Conservation (phyloP, 129 eudicot genomes). For the Flaveria ramosissima region DNA sequence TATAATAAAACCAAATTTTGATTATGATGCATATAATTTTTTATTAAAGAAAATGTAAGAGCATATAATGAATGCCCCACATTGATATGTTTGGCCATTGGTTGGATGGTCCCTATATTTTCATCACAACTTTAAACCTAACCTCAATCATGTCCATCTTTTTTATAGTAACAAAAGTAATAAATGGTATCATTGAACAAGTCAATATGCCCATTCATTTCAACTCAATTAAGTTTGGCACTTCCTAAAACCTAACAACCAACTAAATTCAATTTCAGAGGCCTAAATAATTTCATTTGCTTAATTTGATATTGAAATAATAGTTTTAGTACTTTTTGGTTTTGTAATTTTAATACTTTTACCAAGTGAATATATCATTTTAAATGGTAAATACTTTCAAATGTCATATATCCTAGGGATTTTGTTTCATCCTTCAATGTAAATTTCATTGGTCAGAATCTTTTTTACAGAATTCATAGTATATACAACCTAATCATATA, state of each 20-base stretch:
- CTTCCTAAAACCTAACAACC: conserved; percentile 32
- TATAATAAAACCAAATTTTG: neutral
- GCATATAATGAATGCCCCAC: conserved; percentile 23
- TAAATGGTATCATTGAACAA: conserved; percentile 18
- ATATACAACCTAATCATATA: too few species aligned
- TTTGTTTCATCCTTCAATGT: too few species aligned
- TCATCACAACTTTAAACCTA: conserved; percentile 37
- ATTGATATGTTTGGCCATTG: conserved; percentile 39
- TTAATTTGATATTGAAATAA: neutral
- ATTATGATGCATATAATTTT: neutral
- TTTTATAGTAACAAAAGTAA: conserved; percentile 13
- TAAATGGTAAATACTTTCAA: too few species aligned
- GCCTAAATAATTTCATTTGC: neutral
- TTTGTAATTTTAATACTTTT: neutral
- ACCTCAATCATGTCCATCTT: conserved; percentile 31
- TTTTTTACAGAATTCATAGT: too few species aligned
- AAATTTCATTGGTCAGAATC: too few species aligned
- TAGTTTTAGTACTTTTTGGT: neutral
- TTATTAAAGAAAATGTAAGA: neutral
- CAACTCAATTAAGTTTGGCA: conserved; percentile 29
- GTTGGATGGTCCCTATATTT: conserved; percentile 28
- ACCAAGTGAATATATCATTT: neutral
- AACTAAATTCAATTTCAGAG: conserved; percentile 17
- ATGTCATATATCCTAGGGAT: too few species aligned
- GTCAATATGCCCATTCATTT: conserved; percentile 20